A percentile compares a stretch with the other conserved stretches of the same genome.
Conservation (phyloP, 2,329 filamentous ascomycete species). For the Aspergillus aculeatus region DNA sequence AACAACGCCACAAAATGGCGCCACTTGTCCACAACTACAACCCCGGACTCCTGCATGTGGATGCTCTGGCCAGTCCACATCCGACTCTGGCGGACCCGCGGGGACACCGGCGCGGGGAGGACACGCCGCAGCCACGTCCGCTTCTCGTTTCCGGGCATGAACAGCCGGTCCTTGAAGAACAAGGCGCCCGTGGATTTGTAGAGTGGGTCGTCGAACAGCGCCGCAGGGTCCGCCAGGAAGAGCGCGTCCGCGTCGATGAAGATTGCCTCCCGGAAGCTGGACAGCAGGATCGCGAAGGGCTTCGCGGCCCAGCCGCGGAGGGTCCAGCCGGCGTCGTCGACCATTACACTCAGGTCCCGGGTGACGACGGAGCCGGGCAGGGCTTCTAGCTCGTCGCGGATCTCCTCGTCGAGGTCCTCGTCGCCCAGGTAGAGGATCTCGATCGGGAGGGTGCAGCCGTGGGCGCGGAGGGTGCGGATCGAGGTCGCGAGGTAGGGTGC, state of each 20-base stretch:
- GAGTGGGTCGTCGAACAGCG: constrained; percentile 45
- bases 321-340: constrained; percentile 46
- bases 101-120: constrained; percentile 45
- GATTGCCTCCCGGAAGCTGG: constrained; percentile 49
- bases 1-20: constrained; percentile 47
- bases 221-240: constrained; percentile 45
- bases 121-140: constrained; percentile 44
- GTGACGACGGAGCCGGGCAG: constrained; percentile 44
- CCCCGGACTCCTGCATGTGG: constrained; percentile 46
- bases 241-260: constrained; percentile 50
- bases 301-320: constrained; percentile 49
- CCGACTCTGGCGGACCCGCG: constrained; percentile 36
- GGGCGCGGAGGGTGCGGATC: constrained; percentile 29
- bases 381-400: constrained; percentile 43
- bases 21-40: constrained; percentile 50
- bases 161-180: constrained; percentile 49
- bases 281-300: constrained; percentile 48
- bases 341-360: constrained; percentile 46
- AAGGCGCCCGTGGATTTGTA: constrained; percentile 46
- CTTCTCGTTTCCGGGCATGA: constrained; percentile 38
- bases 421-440: constrained; percentile 38
- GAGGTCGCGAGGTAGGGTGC: constrained; percentile 46
- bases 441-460: constrained; percentile 20
- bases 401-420: constrained; percentile 45
- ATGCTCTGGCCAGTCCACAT: constrained; percentile 20